Conservation (phyloP, 1,284 basidiomycete species). For the Tylopilus orsonianus region DNA sequence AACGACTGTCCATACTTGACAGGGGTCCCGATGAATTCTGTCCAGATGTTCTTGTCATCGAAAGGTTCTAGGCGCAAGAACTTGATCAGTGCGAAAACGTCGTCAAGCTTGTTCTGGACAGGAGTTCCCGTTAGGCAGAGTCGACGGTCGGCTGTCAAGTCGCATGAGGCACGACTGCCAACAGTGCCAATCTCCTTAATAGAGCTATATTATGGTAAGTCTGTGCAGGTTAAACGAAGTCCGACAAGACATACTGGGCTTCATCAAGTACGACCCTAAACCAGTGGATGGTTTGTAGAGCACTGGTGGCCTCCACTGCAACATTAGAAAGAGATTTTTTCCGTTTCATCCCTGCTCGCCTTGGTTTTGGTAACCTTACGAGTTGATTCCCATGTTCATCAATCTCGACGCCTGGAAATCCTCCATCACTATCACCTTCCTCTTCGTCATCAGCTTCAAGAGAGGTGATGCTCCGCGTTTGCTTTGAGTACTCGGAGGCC, state of each 20-base stretch:
- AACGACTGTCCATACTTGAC: constrained; percentile 92
- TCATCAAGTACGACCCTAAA: constrained; percentile 98
- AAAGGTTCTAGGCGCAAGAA: constrained; percentile 93
- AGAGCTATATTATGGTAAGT: constrained; percentile 53
- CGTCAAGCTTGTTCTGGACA: constrained; percentile 98
- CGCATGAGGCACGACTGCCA: constrained; percentile 92
- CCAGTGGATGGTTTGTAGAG: constrained; percentile 97
- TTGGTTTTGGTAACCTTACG: constrained; percentile 52
- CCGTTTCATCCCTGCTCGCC: constrained; percentile 63
- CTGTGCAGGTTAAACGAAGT: constrained; percentile 1
- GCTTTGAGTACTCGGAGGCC: constrained; percentile 93
- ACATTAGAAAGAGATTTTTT: constrained; percentile 60
- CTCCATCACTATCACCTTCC: constrained; percentile 66
- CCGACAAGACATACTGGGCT: constrained; percentile 76
- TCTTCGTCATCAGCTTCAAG: constrained; percentile 68
- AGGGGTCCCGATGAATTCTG: constrained; percentile 86
- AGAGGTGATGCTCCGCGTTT: constrained; percentile 61
- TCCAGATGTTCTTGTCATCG: constrained; percentile 92
- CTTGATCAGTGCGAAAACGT: constrained; percentile 95
- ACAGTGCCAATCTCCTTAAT: constrained; percentile 97
- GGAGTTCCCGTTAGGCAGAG: constrained; percentile 96
- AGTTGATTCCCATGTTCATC: constrained; percentile 70
- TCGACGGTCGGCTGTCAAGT: constrained; percentile 90
- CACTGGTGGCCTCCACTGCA: constrained; percentile 67
- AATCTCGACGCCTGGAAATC: constrained; percentile 56